Base-by-base conservation (phyloP, 371 early-diverging fungal species). In the Batkoa obscura region DNA sequence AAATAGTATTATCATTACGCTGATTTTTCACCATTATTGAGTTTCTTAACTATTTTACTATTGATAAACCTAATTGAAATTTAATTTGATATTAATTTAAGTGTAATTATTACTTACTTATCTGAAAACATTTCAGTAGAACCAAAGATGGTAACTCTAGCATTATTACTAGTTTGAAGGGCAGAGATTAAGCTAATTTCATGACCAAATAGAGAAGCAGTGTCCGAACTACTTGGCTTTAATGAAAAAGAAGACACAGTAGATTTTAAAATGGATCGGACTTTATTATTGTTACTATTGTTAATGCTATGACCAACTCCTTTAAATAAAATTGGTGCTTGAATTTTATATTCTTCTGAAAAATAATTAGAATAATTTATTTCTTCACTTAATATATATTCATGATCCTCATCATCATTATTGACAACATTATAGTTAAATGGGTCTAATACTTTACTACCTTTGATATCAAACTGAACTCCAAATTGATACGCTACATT, bases 151-250 rank as follows among this genome's bases (percentile, higher is more conserved):
- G 81, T 78, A 10, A 88, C 82, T 9, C 97, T 72, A 33, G 94
- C 91, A 60, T 88, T 89, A 65, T 86, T 83, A 41, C 84, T 72
- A 1, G 93, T 79, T 68, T 97, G 94, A 64, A 90, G 66, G 17
- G 81, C 80, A 15, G 81, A 79, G 9, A 86, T 88, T 37, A 94
- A 72, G 2, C 68, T 71, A 36, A 83, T 58, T 1, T 72, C 62
- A 42, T 60, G 58, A 17, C 84, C 88, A 4, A 66, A 58, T 31
- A 69, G 35, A 3, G 66, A 37, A 1, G 71, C 64, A 41, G 58
- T 58, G 43, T 58, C 62, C 32, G 48, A 56, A n/a, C 70, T 66
- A n/a, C 46, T 53, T 23, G 60, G 58, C 50, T 72, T 70, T 60
- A 69, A 63, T 55, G 76, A 70, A 57, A 76, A 86, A 1, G 86